Percentiles rank a stretch among this genome's conserved stretches.
phyloP scores from a whole-genome alignment of 345 rosid genomes.

The Barbarea vulgaris region DNA sequence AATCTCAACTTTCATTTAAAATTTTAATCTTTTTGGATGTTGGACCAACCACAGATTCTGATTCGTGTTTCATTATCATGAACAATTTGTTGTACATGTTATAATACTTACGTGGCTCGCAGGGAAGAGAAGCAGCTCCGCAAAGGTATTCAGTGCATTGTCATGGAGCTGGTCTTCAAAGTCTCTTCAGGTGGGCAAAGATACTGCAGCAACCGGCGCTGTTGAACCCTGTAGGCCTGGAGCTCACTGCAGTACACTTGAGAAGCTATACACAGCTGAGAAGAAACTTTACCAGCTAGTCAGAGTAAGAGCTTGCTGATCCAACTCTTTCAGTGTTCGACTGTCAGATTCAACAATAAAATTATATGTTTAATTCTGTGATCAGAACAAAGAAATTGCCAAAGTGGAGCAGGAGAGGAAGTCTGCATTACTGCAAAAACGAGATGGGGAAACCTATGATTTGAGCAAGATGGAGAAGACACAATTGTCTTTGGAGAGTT shows the following conservation, averaged over 20 bases:
- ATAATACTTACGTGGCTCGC: conserved; percentile 28
- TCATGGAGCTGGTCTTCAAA: conserved; percentile 94
- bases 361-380: conserved; percentile 6
- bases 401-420: conserved; percentile 79
- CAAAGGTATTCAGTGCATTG: conserved; percentile 87
- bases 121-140: conserved; percentile 83
- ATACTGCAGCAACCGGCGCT: conserved; percentile 44
- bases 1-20: background rate
- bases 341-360: background rate
- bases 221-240: conserved; percentile 81
- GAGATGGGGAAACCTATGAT: conserved; percentile 62
- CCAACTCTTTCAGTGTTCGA: conserved; percentile 13
- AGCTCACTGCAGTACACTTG: conserved; percentile 81
- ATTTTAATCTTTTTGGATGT: conserved; percentile 7
- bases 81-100: conserved; percentile 5
- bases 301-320: conserved; percentile 55
- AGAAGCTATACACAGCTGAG: conserved; percentile 74
- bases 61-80: background rate
- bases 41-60: conserved; percentile 1
- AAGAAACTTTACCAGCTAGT: conserved; percentile 78
- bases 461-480: conserved; percentile 62
- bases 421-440: conserved; percentile 60
- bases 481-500: conserved; percentile 56
- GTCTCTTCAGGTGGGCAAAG: conserved; percentile 59
- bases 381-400: conserved; percentile 75